Evolutionary conservation across 23 red algal genomes (phyloP).

Genomic region (Gracilaria gracilis): DNA sequence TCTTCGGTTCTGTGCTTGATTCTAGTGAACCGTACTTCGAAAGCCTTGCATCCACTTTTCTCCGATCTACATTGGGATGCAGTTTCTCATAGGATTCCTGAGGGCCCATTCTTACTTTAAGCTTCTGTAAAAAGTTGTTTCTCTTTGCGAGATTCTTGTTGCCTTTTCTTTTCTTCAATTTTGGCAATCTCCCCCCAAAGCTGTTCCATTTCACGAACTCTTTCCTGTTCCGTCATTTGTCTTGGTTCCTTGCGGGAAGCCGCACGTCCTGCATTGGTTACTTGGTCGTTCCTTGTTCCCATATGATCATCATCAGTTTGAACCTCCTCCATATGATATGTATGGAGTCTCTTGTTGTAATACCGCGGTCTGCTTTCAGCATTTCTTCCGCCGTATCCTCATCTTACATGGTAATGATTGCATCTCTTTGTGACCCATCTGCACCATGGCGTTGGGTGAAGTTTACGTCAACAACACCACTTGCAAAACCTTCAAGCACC

Average conservation of each 20-base stretch:
- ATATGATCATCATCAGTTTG: neutral
- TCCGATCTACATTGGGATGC: neutral
- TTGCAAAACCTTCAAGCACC: constrained; percentile 18
- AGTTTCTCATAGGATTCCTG: neutral
- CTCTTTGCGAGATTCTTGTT: neutral
- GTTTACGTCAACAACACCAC: constrained; percentile 20
- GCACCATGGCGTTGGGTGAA: neutral
- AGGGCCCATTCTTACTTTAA: neutral
- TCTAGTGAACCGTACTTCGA: neutral
- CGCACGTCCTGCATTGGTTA: neutral
- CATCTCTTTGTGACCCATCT: constrained; percentile 11
- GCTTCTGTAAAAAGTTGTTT: neutral
- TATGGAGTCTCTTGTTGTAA: constrained; percentile 1
- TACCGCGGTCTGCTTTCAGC: constrained; percentile 24
- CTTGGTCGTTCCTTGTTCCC: neutral
- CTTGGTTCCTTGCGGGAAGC: constrained; percentile 3
- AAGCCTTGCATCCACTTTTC: constrained; percentile 30
- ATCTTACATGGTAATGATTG: constrained; percentile 37
- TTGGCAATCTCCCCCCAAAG: constrained; percentile 42
- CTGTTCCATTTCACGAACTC: constrained; percentile 39
- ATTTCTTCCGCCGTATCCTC: constrained; percentile 14
- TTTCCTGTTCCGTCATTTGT: constrained; percentile 30
- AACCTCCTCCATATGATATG: neutral
- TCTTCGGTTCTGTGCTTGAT: neutral
- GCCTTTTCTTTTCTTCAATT: constrained; percentile 30